Percentiles rank a stretch among this genome's conserved stretches.
phyloP scores from a whole-genome alignment of 2,329 filamentous ascomycete genomes.

The Pseudogymnoascus sp. region DNA sequence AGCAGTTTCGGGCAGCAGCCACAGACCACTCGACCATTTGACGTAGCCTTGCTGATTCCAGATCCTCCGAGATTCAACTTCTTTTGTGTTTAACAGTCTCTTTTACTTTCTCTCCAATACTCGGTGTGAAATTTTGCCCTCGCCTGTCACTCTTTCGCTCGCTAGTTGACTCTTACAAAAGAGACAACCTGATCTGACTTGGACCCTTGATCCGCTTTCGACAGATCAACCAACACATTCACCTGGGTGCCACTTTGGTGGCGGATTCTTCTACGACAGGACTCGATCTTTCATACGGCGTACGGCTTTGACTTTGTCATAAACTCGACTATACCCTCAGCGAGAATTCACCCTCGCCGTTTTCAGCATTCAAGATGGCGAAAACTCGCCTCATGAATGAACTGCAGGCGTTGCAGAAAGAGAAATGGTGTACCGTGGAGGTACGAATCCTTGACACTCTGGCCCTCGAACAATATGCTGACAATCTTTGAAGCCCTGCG shows the following conservation, averaged over 20 bases:
- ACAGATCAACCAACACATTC: not conserved
- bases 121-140: not conserved
- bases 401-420: conserved; percentile 70
- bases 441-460: conserved; percentile 38
- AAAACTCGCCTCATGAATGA: conserved; percentile 86
- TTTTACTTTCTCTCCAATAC: not conserved
- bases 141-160: not conserved
- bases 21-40: conserved; percentile 5
- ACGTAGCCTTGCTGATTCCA: conserved; percentile 7
- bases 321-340: not conserved
- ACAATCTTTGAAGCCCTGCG: conserved; percentile 43
- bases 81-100: not conserved
- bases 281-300: not conserved
- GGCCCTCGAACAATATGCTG: conserved; percentile 12
- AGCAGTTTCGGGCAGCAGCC: conserved; percentile 3
- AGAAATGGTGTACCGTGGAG: conserved; percentile 91
- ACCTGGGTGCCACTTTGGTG: conserved; percentile 5
- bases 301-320: not conserved
- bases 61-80: not conserved
- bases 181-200: not conserved
- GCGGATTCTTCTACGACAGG: not conserved
- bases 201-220: not conserved
- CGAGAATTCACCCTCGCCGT: conserved; percentile 22
- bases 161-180: conserved; percentile 3
- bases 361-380: conserved; percentile 37